These are phyloP conservation scores for Amanita pseudoporphyria DNA, from an alignment of 768 basidiomycete species.

Conservation along the genomic window DNA sequence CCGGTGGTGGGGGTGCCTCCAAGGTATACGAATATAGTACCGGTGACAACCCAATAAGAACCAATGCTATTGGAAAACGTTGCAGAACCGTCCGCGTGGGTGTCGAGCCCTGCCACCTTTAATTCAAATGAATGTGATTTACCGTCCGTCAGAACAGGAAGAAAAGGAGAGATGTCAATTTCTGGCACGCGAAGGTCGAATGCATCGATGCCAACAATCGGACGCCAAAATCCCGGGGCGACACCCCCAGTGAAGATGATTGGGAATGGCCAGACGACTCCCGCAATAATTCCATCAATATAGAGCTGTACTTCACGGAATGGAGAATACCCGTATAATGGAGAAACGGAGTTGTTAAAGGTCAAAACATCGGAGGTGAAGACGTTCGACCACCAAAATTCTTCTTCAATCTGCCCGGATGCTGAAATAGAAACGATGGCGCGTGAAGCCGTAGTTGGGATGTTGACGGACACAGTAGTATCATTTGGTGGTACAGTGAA, in stretches of 20 bases:
- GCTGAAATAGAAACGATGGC: constrained; percentile 3
- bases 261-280: constrained; percentile 5
- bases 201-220: constrained; percentile 3
- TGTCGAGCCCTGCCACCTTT: constrained; percentile 32
- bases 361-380: not conserved
- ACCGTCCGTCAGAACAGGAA: constrained; percentile 34
- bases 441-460: not conserved
- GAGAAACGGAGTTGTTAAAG: not conserved
- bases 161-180: constrained; percentile 4
- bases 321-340: not conserved
- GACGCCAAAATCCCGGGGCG: constrained; percentile 3
- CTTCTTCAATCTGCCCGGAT: constrained; percentile 1
- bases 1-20: not conserved
- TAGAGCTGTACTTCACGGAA: constrained; percentile 7
- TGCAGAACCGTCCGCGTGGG: not conserved
- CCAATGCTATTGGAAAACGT: not conserved
- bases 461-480: not conserved
- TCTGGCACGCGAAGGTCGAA: constrained; percentile 3
- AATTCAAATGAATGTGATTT: constrained; percentile 62
- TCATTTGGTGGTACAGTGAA: not conserved
- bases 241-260: constrained; percentile 6
- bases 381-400: constrained; percentile 5
- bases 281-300: constrained; percentile 4
- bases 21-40: constrained; percentile 1
- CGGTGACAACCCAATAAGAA: constrained; percentile 1